Percentiles rank a stretch among this genome's conserved stretches.
Conservation (phyloP, 139 green algal species). For the Chlorella sorokiniana region DNA sequence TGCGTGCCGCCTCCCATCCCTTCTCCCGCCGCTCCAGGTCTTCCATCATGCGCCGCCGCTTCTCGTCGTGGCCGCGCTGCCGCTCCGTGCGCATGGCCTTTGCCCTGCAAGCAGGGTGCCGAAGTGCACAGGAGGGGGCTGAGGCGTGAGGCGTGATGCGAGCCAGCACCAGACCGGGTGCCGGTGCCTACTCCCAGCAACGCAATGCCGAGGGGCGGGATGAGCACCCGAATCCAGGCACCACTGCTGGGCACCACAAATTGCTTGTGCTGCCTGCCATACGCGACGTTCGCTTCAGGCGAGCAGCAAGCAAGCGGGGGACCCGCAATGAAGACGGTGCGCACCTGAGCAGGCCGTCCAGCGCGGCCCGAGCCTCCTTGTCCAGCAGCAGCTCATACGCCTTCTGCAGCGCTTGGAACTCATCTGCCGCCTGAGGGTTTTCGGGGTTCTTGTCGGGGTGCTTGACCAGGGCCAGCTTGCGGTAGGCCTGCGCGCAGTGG, state of each 20-base stretch:
- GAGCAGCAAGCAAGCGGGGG: neutral
- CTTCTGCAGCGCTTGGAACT: constrained; percentile 84
- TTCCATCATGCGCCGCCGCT: constrained; percentile 77
- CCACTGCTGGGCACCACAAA: too few species aligned
- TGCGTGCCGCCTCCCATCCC: constrained; percentile 30
- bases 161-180: neutral
- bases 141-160: neutral
- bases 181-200: too few species aligned
- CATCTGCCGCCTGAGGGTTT: constrained; percentile 61
- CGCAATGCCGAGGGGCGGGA: too few species aligned
- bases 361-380: constrained; percentile 61
- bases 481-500: constrained; percentile 64
- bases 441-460: constrained; percentile 84
- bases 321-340: neutral
- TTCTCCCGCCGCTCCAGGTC: constrained; percentile 78
- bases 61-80: constrained; percentile 58
- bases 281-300: too few species aligned
- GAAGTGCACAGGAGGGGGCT: neutral
- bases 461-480: constrained; percentile 71
- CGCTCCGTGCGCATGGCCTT: constrained; percentile 48
- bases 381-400: constrained; percentile 86
- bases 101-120: constrained; percentile 47
- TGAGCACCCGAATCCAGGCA: too few species aligned
- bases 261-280: too few species aligned
- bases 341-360: constrained; percentile 73